These are phyloP conservation scores for Pleoardoris graminearum DNA, from an alignment of 2,329 filamentous ascomycete species.

Conservation along the genomic window DNA sequence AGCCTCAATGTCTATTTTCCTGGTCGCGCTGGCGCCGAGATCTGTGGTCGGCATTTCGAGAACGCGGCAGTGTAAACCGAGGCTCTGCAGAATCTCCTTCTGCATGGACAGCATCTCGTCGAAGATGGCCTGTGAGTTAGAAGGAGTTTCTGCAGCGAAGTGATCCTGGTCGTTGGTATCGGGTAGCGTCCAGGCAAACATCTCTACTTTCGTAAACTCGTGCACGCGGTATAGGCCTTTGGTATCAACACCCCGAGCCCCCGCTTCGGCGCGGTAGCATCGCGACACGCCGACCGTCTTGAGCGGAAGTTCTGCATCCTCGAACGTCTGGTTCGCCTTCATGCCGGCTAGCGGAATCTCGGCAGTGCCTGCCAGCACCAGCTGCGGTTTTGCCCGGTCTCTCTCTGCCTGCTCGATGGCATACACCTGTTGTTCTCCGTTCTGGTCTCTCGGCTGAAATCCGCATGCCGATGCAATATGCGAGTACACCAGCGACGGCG, in stretches of 20 bases:
- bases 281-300: conserved; percentile 83
- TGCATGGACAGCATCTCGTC: conserved; percentile 87
- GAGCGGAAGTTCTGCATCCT: conserved; percentile 68
- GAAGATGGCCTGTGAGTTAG: conserved; percentile 64
- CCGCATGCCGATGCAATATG: conserved; percentile 91
- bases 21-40: conserved; percentile 81
- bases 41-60: conserved; percentile 91
- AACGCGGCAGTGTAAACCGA: conserved; percentile 83
- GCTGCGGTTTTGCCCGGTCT: conserved; percentile 65
- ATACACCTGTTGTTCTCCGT: conserved; percentile 93
- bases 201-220: conserved; percentile 97
- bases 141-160: conserved; percentile 36
- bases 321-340: conserved; percentile 73
- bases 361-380: conserved; percentile 83
- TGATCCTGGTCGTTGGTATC: conserved; percentile 45
- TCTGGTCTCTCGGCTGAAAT: conserved; percentile 88
- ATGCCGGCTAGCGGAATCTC: conserved; percentile 94
- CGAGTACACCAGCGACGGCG: conserved; percentile 87
- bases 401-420: conserved; percentile 67
- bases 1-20: conserved; percentile 92
- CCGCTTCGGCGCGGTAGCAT: conserved; percentile 96
- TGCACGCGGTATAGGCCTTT: conserved; percentile 96
- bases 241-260: conserved; percentile 83
- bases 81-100: conserved; percentile 74
- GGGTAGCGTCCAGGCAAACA: conserved; percentile 87